These are phyloP conservation scores for Trichothecium roseum DNA, from an alignment of 2,329 filamentous ascomycete genomes.

Conservation along the genomic window DNA sequence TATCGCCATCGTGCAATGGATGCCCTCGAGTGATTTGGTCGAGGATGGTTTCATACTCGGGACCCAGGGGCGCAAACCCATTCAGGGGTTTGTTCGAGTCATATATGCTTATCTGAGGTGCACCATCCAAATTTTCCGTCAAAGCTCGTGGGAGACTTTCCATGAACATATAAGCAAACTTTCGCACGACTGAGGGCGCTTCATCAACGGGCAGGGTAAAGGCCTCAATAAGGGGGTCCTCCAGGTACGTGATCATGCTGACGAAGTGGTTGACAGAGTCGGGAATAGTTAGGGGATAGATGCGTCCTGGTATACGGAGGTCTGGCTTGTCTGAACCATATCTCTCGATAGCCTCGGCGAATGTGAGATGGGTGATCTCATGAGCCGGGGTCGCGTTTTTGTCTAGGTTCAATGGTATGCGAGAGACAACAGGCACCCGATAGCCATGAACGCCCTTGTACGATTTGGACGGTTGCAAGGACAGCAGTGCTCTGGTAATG, in stretches of 20 bases:
- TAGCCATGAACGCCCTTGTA: constrained; percentile 51
- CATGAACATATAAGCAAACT: constrained; percentile 62
- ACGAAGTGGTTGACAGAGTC: constrained; percentile 50
- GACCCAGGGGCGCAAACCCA: constrained; percentile 67
- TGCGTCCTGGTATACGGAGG: constrained; percentile 60
- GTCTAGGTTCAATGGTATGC: constrained; percentile 10
- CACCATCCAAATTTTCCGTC: constrained; percentile 61
- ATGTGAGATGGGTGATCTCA: constrained; percentile 22
- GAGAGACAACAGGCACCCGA: constrained; percentile 19
- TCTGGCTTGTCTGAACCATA: constrained; percentile 95
- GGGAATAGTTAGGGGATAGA: constrained; percentile 52
- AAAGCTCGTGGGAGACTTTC: constrained; percentile 51
- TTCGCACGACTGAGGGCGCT: constrained; percentile 38
- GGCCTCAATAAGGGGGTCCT: constrained; percentile 62
- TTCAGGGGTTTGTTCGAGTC: constrained; percentile 64
- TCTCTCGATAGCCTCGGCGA: constrained; percentile 50
- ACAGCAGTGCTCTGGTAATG: constrained; percentile 16
- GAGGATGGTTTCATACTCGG: constrained; percentile 49
- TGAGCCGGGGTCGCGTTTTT: constrained; percentile 9
- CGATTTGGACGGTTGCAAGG: constrained; percentile 24
- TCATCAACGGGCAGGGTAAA: constrained; percentile 55
- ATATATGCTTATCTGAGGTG: constrained; percentile 67
- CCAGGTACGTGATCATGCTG: constrained; percentile 61
- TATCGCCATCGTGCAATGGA: constrained; percentile 50
- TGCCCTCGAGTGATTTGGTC: constrained; percentile 24